phyloP scores from a whole-genome alignment of 768 basidiomycete species.

The Sutorius australiensis region DNA sequence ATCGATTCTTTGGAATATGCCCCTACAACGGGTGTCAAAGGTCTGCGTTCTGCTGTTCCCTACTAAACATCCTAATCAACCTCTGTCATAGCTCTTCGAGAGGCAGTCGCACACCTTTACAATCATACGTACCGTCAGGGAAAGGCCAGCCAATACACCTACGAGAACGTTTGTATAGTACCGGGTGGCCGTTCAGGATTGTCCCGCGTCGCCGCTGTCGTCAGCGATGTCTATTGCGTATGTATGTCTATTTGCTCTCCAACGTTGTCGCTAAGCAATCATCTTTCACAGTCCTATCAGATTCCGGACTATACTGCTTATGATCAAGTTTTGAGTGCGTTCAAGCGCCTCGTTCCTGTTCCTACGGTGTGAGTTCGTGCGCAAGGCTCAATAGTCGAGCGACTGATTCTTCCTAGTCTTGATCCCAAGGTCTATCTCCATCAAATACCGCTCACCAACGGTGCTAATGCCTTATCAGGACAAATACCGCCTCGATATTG shows the following conservation, averaged over 20 bases:
- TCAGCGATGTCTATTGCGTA: slow-evolving; percentile 85
- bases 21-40: slow-evolving; percentile 88
- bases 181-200: slow-evolving; percentile 91
- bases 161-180: slow-evolving; percentile 91
- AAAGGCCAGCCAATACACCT: slow-evolving; percentile 81
- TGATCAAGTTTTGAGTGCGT: slow-evolving; percentile 79
- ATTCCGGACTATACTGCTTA: slow-evolving; percentile 91
- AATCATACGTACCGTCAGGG: slow-evolving; percentile 83
- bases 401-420: slow-evolving; percentile 32
- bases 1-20: slow-evolving; percentile 83
- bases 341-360: slow-evolving; percentile 86
- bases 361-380: slow-evolving; percentile 70
- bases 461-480: slow-evolving; percentile 32
- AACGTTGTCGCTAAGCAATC: background rate
- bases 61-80: slow-evolving; percentile 1
- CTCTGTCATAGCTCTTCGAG: slow-evolving; percentile 59
- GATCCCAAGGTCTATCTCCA: slow-evolving; percentile 39
- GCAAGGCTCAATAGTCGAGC: background rate
- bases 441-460: background rate
- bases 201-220: slow-evolving; percentile 86
- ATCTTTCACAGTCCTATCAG: slow-evolving; percentile 64
- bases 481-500: slow-evolving; percentile 75
- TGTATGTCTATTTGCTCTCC: slow-evolving; percentile 11
- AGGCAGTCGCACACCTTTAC: slow-evolving; percentile 88
- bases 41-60: slow-evolving; percentile 32